Conservation (phyloP, 2,329 filamentous ascomycete species). For the Knoxdaviesia capensis region DNA sequence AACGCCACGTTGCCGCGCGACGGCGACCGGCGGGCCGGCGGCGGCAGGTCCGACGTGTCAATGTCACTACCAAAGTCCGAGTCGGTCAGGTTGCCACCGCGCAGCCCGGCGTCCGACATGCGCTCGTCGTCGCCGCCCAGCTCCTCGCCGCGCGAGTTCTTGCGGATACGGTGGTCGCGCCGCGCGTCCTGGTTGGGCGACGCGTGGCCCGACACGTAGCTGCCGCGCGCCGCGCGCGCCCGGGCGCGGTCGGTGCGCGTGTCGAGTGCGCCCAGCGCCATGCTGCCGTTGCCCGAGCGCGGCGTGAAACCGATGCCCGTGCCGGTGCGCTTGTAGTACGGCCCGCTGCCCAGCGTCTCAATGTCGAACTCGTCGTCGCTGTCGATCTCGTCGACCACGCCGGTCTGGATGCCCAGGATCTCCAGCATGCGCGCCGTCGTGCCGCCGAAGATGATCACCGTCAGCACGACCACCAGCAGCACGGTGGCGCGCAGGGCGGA, state of each 20-base stretch:
- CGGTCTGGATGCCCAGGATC: conserved; percentile 88
- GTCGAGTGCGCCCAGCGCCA: conserved; percentile 33
- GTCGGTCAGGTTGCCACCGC: conserved; percentile 25
- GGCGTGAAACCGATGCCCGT: conserved; percentile 61
- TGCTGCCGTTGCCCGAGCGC: conserved; percentile 37
- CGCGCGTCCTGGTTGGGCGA: conserved; percentile 23
- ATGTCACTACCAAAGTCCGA: conserved; percentile 43
- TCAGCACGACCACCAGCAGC: conserved; percentile 90
- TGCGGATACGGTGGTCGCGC: conserved; percentile 29
- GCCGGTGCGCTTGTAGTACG: conserved; percentile 65
- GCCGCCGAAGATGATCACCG: conserved; percentile 95
- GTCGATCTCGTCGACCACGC: conserved; percentile 90
- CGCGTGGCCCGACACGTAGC: conserved; percentile 32
- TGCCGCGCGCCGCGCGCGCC: conserved; percentile 13
- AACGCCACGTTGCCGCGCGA: conserved; percentile 9
- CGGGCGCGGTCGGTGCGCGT: conserved; percentile 6
- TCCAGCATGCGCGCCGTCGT: conserved; percentile 96
- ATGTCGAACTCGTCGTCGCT: conserved; percentile 98
- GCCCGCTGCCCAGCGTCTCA: conserved; percentile 49
- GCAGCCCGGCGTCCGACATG: conserved; percentile 29
- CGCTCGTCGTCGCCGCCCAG: conserved; percentile 29
- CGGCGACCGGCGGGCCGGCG: conserved; percentile 28
- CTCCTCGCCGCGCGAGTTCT: conserved; percentile 19
- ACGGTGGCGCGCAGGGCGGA: conserved; percentile 80
- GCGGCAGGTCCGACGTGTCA: conserved; percentile 45